Conservation (phyloP, 2,329 filamentous ascomycete species). For the Pseudogymnoascus verrucosus region DNA sequence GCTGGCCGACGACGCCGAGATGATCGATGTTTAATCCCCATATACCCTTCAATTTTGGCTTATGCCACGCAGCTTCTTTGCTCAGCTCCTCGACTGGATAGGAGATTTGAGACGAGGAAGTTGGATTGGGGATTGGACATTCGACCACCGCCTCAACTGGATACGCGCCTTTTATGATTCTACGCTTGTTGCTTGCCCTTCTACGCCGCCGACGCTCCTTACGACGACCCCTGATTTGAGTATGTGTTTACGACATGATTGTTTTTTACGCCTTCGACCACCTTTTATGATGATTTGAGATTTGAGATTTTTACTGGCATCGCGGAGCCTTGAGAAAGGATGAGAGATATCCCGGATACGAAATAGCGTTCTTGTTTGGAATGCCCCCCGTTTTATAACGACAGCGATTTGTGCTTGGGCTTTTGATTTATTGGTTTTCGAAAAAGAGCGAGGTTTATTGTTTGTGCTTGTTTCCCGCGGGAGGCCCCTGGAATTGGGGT, state of each 20-base stretch:
- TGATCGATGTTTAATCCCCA: conserved; percentile 28
- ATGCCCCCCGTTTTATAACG: neutral
- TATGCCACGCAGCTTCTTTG: neutral
- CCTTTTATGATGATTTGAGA: conserved; percentile 3
- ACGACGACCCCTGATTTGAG: conserved; percentile 4
- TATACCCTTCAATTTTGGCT: conserved; percentile 1
- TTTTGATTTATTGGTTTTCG: neutral
- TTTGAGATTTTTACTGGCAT: neutral
- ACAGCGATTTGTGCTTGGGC: conserved; percentile 5
- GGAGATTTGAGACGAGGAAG: conserved; percentile 5
- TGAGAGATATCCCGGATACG: neutral
- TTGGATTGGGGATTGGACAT: conserved; percentile 4
- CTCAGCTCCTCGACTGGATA: conserved; percentile 8
- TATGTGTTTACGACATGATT: conserved; percentile 5
- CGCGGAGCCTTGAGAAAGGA: neutral
- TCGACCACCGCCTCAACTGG: conserved; percentile 4
- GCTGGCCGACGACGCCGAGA: conserved; percentile 29
- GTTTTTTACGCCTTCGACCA: conserved; percentile 3
- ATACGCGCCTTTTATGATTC: neutral
- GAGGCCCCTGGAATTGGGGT: conserved; percentile 2
- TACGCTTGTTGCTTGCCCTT: conserved; percentile 3
- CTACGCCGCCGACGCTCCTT: conserved; percentile 3
- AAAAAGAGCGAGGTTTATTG: neutral
- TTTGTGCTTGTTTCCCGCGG: neutral
- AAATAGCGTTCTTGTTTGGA: neutral